Base-by-base conservation (phyloP, 208 protist species). In the Leishmania tropica region DNA sequence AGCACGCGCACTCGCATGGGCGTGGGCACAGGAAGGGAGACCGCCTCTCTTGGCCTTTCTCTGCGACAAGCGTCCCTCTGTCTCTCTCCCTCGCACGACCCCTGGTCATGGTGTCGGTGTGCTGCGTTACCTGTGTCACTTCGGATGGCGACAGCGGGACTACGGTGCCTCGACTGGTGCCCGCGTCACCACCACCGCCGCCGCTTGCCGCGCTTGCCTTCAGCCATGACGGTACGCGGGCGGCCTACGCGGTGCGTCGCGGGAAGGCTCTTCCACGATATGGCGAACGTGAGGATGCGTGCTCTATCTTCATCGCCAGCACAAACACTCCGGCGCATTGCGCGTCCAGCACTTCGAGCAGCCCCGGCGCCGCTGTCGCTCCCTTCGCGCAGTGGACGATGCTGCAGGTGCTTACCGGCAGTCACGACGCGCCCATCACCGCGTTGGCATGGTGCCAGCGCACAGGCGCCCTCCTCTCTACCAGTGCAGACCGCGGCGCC, bases 181-280 rank as follows among this genome's bases (percentile, higher is more conserved):
- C 40, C n/a, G 6, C 17, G 7, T 71, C 68, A 6, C 53, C 47
- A 47, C n/a, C n/a, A 40, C 17, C 81, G 15, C 19, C 64, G 17
- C 40, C 76, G 10, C n/a, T 85, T 6, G 77, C 73, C 2, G 78
- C 82, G 7, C 71, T 85, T 47, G n/a, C 77, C 3, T 85, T 81
- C 47, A 80, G 65, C 64, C 6, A 37, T 21, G 58, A 75, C 42
- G 78, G 82, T 2, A 65, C 45, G 8, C 71, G 62, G 10, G 82
- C 64, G 4, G 82, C 82, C 64, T 85, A 81, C 53, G 82, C 77
- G 6, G 82, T 85, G 21, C 82, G 72, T 17, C 77, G 70, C 54
- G 68, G 62, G 37, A 2, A 53, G 28, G 42, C 8, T 0, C 81
- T 85, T 7, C 72, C 77, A 24, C 71, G 2, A 0, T 47, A 76